Evolutionary conservation across 169 alveolate species (phyloP).

Genomic region (Plasmodium ovale): DNA sequence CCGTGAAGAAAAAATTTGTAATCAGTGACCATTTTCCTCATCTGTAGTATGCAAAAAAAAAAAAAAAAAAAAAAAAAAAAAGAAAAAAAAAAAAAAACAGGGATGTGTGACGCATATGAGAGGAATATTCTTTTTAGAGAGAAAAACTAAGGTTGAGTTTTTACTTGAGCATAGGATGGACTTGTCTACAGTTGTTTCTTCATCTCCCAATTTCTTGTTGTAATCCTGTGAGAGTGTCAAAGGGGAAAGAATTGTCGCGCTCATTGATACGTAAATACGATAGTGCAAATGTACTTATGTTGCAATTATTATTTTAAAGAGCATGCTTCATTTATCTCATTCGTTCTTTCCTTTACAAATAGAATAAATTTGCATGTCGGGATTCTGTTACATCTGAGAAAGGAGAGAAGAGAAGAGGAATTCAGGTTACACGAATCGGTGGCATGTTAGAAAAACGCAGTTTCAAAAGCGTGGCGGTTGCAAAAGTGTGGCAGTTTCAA

Average conservation of each 20-base stretch:
- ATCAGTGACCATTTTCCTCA: too few species aligned
- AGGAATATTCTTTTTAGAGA: not conserved
- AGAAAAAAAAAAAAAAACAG: not conserved
- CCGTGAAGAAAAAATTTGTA: too few species aligned
- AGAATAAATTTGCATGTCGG: slow-evolving; percentile 48
- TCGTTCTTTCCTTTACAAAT: slow-evolving; percentile 32
- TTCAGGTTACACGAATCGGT: not conserved
- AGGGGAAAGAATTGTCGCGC: not conserved
- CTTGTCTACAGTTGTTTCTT: not conserved
- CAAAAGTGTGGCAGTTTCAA: too few species aligned
- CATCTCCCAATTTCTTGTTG: not conserved
- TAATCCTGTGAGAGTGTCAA: not conserved
- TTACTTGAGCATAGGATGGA: not conserved
- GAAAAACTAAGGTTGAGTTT: not conserved
- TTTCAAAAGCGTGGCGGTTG: too few species aligned
- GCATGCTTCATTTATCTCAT: not conserved
- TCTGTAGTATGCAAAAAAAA: slow-evolving; percentile 7
- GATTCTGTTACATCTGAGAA: slow-evolving; percentile 37
- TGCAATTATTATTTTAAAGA: not conserved
- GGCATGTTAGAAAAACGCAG: too few species aligned
- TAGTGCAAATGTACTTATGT: not conserved
- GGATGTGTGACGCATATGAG: not conserved
- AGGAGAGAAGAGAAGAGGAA: not conserved
- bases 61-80: not conserved
- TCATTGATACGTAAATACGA: not conserved